Conservation (phyloP, 495 filamentous ascomycete species). For the Cercophora sp. region DNA sequence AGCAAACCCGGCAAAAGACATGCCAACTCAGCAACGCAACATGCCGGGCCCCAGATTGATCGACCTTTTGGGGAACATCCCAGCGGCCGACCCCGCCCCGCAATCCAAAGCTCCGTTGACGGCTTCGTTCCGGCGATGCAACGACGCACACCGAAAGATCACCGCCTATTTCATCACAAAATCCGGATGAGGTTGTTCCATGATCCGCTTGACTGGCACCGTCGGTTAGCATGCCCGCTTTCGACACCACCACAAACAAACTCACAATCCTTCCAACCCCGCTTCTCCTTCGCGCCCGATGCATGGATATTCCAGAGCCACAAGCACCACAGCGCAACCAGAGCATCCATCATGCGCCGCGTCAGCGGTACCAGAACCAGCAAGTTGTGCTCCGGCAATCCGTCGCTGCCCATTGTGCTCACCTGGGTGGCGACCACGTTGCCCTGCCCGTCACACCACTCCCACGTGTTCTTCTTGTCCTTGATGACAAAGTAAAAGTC, state of each 20-base stretch:
- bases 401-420: conserved; percentile 5
- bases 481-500: conserved; percentile 22
- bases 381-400: conserved; percentile 12
- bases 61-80: too few relatives aligned
- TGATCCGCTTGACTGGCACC: conserved; percentile 6
- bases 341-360: conserved; percentile 23
- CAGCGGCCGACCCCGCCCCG: too few relatives aligned
- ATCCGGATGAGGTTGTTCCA: conserved; percentile 2
- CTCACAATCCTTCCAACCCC: too few relatives aligned
- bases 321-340: conserved; percentile 35
- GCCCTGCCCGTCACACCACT: conserved; percentile 24
- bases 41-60: too few relatives aligned
- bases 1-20: too few relatives aligned
- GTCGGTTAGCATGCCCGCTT: too few relatives aligned
- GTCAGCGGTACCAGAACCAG: conserved; percentile 24
- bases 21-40: too few relatives aligned
- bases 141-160: too few relatives aligned
- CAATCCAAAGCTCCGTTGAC: too few relatives aligned
- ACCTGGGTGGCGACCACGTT: conserved; percentile 24
- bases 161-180: too few relatives aligned
- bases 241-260: too few relatives aligned
- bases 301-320: conserved; percentile 28
- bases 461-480: conserved; percentile 19
- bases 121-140: too few relatives aligned
- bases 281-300: not conserved